phyloP scores from a whole-genome alignment of 352 stramenopile genomes.

The Stramenopiles sp. region DNA sequence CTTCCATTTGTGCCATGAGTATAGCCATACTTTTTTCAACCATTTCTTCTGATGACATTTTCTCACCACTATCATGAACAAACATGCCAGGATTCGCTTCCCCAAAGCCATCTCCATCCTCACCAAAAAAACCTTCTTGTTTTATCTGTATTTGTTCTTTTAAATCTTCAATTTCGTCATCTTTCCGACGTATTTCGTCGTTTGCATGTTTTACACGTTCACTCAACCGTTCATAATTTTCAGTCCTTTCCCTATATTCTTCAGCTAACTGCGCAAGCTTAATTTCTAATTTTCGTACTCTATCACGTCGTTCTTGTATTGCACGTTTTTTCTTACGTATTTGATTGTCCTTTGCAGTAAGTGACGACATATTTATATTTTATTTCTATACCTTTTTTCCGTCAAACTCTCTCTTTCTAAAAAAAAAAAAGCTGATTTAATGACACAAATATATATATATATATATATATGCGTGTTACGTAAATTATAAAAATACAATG shows the following conservation, averaged over 20 bases:
- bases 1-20: neutral
- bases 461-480: no score
- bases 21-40: neutral
- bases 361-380: neutral
- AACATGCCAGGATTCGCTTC: neutral
- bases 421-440: neutral
- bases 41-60: neutral
- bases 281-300: neutral
- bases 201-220: neutral
- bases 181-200: neutral
- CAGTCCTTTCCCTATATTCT: neutral
- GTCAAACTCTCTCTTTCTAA: no score
- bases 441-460: no score
- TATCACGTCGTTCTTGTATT: neutral
- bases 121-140: neutral
- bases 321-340: neutral
- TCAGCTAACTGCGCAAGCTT: neutral
- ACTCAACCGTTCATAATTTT: neutral
- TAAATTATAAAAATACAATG: no score
- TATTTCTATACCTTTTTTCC: no score
- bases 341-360: neutral
- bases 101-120: neutral
- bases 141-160: neutral
- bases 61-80: neutral
- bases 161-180: neutral